phyloP scores from a whole-genome alignment of 257 asterid species.

The Galeopsis tetrahit region DNA sequence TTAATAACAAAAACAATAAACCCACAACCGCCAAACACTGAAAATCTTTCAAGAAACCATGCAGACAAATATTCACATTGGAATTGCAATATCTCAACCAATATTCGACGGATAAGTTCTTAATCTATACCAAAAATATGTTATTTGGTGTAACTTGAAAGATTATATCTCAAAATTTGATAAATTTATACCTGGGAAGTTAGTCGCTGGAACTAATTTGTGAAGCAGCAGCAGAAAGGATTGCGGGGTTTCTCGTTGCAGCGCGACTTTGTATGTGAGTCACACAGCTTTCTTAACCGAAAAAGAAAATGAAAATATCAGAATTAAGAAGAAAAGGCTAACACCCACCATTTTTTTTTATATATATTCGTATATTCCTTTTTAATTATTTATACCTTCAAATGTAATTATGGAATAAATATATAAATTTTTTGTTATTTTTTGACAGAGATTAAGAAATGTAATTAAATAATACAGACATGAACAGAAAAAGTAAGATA shows the following conservation, averaged over 20 bases:
- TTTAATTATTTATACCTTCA: too few relatives aligned
- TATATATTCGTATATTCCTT: too few relatives aligned
- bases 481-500: too few relatives aligned
- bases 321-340: not conserved
- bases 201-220: not conserved
- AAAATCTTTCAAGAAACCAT: not conserved
- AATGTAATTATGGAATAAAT: too few relatives aligned
- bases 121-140: constrained; percentile 4
- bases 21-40: constrained; percentile 4
- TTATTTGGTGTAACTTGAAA: not conserved
- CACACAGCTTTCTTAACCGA: constrained; percentile 32
- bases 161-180: not conserved
- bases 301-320: not conserved
- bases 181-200: constrained; percentile 2
- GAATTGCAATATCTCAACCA: constrained; percentile 18
- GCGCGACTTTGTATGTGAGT: constrained; percentile 26
- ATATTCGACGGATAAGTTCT: not conserved
- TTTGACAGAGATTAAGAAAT: too few relatives aligned
- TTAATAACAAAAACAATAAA: not conserved
- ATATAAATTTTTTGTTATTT: too few relatives aligned
- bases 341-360: too few relatives aligned
- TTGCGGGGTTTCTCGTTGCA: not conserved
- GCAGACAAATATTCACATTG: constrained; percentile 9
- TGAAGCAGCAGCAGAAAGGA: constrained; percentile 19
- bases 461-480: too few relatives aligned